Conservation (phyloP, 805 yeast genomes). For the Candida coleopterorum region DNA sequence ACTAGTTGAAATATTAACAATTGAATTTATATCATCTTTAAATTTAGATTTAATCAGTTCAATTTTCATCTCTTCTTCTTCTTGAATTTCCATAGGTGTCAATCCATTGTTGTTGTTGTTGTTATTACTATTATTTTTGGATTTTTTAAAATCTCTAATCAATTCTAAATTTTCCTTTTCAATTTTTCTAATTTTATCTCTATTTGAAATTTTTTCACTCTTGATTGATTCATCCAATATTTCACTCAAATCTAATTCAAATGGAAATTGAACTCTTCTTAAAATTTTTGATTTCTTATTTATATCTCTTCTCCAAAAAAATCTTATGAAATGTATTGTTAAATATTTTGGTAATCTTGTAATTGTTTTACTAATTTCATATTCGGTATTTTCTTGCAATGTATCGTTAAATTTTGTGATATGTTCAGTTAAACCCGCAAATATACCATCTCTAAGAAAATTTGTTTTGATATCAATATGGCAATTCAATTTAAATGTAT, state of each 20-base stretch:
- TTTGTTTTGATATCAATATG: slow-evolving; percentile 85
- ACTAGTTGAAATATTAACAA: slow-evolving; percentile 32
- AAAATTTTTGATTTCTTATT: slow-evolving; percentile 87
- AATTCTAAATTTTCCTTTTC: slow-evolving; percentile 73
- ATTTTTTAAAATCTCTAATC: slow-evolving; percentile 66
- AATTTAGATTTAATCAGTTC: slow-evolving; percentile 48
- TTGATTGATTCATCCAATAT: slow-evolving; percentile 76
- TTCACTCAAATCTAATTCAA: slow-evolving; percentile 84
- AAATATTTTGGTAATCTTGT: slow-evolving; percentile 80
- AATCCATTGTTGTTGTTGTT: slow-evolving; percentile 11
- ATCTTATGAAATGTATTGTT: slow-evolving; percentile 89
- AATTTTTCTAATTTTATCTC: slow-evolving; percentile 73
- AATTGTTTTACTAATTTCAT: slow-evolving; percentile 56
- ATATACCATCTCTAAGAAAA: slow-evolving; percentile 80
- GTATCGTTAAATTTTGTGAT: slow-evolving; percentile 73
- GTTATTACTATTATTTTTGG: slow-evolving; percentile 25
- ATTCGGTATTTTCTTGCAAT: slow-evolving; percentile 67
- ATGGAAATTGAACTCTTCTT: slow-evolving; percentile 92
- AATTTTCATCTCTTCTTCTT: slow-evolving; percentile 48
- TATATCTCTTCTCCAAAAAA: slow-evolving; percentile 93
- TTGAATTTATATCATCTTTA: slow-evolving; percentile 38
- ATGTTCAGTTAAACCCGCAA: slow-evolving; percentile 67
- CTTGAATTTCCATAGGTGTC: slow-evolving; percentile 52
- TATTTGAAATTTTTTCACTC: slow-evolving; percentile 57
- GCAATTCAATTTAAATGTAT: slow-evolving; percentile 75